A percentile compares a stretch with the other conserved stretches of the same genome.
phyloP scores from a whole-genome alignment of 1,284 basidiomycete genomes.

The Sporisorium graminicola region DNA sequence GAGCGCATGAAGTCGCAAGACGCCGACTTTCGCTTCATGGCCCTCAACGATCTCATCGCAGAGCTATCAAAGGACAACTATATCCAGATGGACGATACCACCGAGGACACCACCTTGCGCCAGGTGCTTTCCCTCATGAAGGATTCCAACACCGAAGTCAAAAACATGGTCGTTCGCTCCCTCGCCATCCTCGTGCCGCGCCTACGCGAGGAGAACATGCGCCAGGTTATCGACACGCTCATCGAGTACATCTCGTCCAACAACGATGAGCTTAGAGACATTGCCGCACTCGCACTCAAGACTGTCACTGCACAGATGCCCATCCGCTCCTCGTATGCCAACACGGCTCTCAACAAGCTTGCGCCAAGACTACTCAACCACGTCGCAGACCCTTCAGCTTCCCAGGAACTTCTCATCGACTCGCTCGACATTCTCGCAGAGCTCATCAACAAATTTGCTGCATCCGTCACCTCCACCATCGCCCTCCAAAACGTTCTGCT shows the following conservation, averaged over 20 bases:
- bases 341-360: conserved; percentile 84
- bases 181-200: conserved; percentile 88
- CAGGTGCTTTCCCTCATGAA: conserved; percentile 86
- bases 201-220: conserved; percentile 84
- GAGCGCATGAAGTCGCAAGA: conserved; percentile 68
- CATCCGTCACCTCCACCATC: conserved; percentile 70
- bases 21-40: conserved; percentile 68
- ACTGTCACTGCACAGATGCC: conserved; percentile 92
- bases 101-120: conserved; percentile 82
- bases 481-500: conserved; percentile 75
- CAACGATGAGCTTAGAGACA: conserved; percentile 91
- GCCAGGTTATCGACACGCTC: conserved; percentile 85
- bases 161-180: conserved; percentile 84
- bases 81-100: conserved; percentile 50
- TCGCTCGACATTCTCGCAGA: conserved; percentile 91
- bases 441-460: conserved; percentile 78
- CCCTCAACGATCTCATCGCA: conserved; percentile 64
- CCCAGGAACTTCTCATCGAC: conserved; percentile 87
- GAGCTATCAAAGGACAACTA: conserved; percentile 51
- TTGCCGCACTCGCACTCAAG: conserved; percentile 91
- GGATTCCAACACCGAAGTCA: conserved; percentile 96
- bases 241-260: conserved; percentile 85
- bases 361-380: conserved; percentile 83
- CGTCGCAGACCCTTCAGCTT: conserved; percentile 72
- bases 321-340: conserved; percentile 81